Base-by-base conservation (phyloP, 305 asterid genomes). In the Withania somnifera region DNA sequence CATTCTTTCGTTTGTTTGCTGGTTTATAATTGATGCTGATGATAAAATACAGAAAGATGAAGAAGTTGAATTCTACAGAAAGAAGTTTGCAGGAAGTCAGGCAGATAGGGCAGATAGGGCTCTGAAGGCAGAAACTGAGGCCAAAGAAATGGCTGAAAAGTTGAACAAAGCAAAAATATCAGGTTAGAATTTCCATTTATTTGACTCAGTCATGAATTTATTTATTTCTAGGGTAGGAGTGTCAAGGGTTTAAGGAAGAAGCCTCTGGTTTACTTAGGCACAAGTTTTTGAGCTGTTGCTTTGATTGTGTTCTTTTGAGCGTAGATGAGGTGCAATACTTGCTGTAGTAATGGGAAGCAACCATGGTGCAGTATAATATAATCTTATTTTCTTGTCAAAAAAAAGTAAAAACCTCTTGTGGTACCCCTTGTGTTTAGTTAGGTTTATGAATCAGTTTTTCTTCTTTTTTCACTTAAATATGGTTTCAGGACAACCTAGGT, bases 31-130 rank as follows among this genome's bases (percentile, higher is more conserved):
- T 63, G 77, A 61, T 76, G 60, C 78, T 82, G 57, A 58, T 86
- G 68, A 81, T 83, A 47, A 79, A 83, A 14, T 90, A 86, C 92
- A 94, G 98, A 90, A 88, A 89, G 94, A 92, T 56, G 95, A 92
- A 54, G 98, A 96, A 75, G 93, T 92, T 58, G 94, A 84, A 42
- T 82, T 64, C 82, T 92, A 84, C 81, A 86, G 95, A 81, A 86
- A 83, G 61, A 91, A 90, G 85, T 96, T 89, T 88, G 92, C 98
- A 81, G 98, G 98, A 84, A 96, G 98, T 86, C 98, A 96, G 88
- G 93, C 98, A 75, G 99, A 94, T 79, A 85, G 98, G 88, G 93
- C 97, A 77, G 98, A 94, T 81, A 85, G 98, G 88, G 87, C 82
- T 81, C 84, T 85, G 86, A 91, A 86, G 88, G 95, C 93, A 42